Evolutionary conservation across 2,329 filamentous ascomycete genomes (phyloP).

Genomic region (Penicillium freii): DNA sequence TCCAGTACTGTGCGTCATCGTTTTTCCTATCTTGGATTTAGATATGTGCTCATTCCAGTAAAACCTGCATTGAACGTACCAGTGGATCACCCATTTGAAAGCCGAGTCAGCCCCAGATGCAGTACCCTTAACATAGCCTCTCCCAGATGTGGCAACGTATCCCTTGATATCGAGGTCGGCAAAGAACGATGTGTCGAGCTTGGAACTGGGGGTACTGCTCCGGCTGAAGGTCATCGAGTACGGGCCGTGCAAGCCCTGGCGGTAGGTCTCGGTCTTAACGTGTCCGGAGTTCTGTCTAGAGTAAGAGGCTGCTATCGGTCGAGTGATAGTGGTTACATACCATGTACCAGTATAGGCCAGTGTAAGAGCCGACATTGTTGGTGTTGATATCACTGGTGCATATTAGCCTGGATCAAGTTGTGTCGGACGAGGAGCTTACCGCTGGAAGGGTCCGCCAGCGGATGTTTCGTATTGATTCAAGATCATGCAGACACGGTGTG

Average conservation of each 20-base stretch:
- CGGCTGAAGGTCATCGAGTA: slow-evolving; percentile 63
- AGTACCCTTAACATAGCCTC: slow-evolving; percentile 61
- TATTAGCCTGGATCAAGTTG: slow-evolving; percentile 3
- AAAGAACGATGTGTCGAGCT: slow-evolving; percentile 60
- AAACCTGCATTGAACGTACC: slow-evolving; percentile 37
- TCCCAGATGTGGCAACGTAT: slow-evolving; percentile 55
- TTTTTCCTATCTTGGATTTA: slow-evolving; percentile 48
- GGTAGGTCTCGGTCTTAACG: slow-evolving; percentile 60
- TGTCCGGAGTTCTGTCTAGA: slow-evolving; percentile 58
- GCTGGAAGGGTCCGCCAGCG: slow-evolving; percentile 65
- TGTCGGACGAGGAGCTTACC: slow-evolving; percentile 30
- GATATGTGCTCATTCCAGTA: background rate
- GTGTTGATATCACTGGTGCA: slow-evolving; percentile 57
- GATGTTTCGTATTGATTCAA: slow-evolving; percentile 58
- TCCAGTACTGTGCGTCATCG: slow-evolving; percentile 63
- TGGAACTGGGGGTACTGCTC: slow-evolving; percentile 53
- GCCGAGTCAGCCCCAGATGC: slow-evolving; percentile 56
- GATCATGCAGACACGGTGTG: slow-evolving; percentile 61
- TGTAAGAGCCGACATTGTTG: slow-evolving; percentile 59
- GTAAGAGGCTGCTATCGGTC: slow-evolving; percentile 1
- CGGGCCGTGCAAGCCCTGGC: slow-evolving; percentile 64
- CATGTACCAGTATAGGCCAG: slow-evolving; percentile 67
- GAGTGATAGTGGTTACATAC: slow-evolving; percentile 16
- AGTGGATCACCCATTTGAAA: slow-evolving; percentile 61
- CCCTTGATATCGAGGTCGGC: slow-evolving; percentile 56